Evolutionary conservation across 139 green algal species (phyloP).

Genomic region (Raphidocelis subcapitata): DNA sequence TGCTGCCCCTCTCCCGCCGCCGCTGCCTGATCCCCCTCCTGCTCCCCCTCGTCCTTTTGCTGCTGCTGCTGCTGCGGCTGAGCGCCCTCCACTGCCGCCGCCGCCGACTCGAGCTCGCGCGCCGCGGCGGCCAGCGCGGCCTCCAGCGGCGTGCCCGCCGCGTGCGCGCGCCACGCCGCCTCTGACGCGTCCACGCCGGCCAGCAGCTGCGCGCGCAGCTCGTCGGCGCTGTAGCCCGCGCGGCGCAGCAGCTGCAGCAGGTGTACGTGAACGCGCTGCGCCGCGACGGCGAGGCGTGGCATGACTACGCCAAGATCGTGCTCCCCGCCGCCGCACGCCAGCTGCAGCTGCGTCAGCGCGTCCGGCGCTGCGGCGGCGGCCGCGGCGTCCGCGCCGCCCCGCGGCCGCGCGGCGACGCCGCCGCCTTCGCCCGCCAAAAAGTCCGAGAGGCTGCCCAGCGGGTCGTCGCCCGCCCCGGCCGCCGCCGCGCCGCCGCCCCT

Average conservation of each 20-base stretch:
- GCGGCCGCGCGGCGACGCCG: too few relatives aligned
- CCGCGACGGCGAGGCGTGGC: constrained; percentile 10
- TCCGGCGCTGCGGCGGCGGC: constrained; percentile 8
- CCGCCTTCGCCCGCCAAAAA: constrained; percentile 4
- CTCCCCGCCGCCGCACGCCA: background rate
- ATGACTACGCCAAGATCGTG: constrained; percentile 13
- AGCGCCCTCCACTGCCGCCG: background rate
- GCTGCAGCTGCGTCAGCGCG: constrained; percentile 1
- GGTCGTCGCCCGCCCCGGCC: background rate
- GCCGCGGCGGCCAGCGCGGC: background rate
- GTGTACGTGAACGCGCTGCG: constrained; percentile 29
- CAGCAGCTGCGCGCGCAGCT: constrained; percentile 23
- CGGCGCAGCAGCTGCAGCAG: constrained; percentile 32
- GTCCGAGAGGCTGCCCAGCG: background rate
- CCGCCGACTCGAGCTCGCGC: constrained; percentile 2
- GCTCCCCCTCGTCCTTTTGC: background rate
- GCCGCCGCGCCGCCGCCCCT: background rate
- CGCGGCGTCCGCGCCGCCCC: background rate
- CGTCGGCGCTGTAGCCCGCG: constrained; percentile 24
- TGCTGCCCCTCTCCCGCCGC: background rate
- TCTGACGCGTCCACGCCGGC: constrained; percentile 22
- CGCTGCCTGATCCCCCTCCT: background rate
- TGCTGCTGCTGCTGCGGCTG: background rate
- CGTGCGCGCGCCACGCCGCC: constrained; percentile 7
- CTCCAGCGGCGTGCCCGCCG: constrained; percentile 6